Percentiles rank a stretch among this genome's conserved stretches.
Conservation (phyloP, 768 basidiomycete genomes). For the Suillus brevipes region DNA sequence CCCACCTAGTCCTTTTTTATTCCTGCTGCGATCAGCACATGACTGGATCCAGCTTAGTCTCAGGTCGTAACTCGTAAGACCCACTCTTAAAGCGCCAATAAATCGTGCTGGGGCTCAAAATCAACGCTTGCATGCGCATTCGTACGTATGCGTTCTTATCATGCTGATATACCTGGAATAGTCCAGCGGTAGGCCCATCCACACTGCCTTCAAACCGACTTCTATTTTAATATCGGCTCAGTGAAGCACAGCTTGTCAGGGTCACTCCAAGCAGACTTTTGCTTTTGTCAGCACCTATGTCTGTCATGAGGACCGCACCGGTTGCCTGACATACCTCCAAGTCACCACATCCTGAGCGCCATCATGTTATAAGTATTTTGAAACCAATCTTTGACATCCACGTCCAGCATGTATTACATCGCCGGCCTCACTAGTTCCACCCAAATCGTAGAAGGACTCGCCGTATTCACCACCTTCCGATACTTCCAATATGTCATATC, state of each 20-base stretch:
- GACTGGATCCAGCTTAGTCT: background rate
- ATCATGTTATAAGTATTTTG: background rate
- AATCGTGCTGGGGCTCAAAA: background rate
- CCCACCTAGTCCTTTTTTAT: background rate
- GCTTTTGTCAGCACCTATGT: background rate
- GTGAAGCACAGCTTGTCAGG: background rate
- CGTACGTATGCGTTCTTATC: background rate
- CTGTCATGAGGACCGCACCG: background rate
- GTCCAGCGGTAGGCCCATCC: background rate
- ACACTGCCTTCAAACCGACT: background rate
- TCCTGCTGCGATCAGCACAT: background rate
- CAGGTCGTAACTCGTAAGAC: background rate
- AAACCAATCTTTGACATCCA: background rate
- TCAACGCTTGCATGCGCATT: background rate
- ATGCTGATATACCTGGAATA: background rate
- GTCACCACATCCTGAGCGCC: background rate
- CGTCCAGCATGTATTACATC: constrained; percentile 16
- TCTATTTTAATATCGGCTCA: background rate
- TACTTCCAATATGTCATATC: constrained; percentile 23
- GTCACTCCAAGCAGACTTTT: background rate
- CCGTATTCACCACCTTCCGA: constrained; percentile 25
- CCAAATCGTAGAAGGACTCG: constrained; percentile 26
- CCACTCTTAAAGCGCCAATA: no score
- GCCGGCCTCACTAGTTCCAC: constrained; percentile 23
- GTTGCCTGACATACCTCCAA: background rate